phyloP scores from a whole-genome alignment of 257 asterid genomes.

The Orobanche coerulescens region DNA sequence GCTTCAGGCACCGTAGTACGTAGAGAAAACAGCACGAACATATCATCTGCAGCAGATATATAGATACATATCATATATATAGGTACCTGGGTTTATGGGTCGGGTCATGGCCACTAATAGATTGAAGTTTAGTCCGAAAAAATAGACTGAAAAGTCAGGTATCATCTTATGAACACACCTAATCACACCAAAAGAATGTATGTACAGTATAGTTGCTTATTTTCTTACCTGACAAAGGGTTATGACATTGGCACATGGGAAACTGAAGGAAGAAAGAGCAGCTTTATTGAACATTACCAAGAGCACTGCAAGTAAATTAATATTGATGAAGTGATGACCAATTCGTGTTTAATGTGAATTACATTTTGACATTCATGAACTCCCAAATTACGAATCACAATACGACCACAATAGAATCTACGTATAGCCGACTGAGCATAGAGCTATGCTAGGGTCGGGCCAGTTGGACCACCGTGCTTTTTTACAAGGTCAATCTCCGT shows the following conservation, averaged over 20 bases:
- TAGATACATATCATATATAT: no score
- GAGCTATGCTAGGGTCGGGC: no score
- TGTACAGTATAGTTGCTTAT: no score
- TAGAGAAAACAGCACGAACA: conserved; percentile 83
- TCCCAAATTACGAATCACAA: background rate
- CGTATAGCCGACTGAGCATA: no score
- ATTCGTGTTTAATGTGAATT: background rate
- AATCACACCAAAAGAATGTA: no score
- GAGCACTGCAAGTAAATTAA: conserved; percentile 88
- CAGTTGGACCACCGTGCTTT: no score
- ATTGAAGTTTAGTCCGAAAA: conserved; percentile 3
- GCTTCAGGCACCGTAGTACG: conserved; percentile 53
- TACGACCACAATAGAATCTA: no score
- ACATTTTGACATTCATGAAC: conserved; percentile 1
- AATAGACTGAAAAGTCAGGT: conserved; percentile 8
- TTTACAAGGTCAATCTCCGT: no score
- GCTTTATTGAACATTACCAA: conserved; percentile 94
- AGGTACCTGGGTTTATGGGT: no score
- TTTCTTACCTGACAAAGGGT: conserved; percentile 88
- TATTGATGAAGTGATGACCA: background rate
- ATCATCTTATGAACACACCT: no score
- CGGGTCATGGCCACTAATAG: no score
- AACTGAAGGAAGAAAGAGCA: conserved; percentile 90
- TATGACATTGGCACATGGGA: conserved; percentile 94
- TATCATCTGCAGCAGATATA: conserved; percentile 57